Evolutionary conservation across 257 asterid genomes (phyloP).

Genomic region (Solanum clarkiae): DNA sequence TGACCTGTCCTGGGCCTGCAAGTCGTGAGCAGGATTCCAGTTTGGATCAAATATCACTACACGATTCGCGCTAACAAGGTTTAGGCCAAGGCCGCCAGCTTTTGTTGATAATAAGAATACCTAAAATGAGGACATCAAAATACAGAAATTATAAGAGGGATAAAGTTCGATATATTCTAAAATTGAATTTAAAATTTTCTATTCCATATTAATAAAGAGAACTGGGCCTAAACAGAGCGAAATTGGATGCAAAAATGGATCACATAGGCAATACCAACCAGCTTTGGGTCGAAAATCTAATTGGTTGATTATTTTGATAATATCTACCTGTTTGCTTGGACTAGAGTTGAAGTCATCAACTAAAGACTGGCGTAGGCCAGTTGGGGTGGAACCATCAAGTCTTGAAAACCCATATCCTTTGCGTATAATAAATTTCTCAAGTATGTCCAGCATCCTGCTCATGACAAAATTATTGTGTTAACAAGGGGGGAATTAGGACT

Average conservation of each 20-base stretch:
- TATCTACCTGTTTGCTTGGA: slow-evolving; percentile 86
- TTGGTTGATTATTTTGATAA: not conserved
- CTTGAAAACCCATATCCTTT: slow-evolving; percentile 86
- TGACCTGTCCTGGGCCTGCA: slow-evolving; percentile 97
- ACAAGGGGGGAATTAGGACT: not conserved
- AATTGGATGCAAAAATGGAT: not conserved
- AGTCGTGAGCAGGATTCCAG: slow-evolving; percentile 97
- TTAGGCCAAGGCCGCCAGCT: slow-evolving; percentile 96
- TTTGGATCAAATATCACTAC: slow-evolving; percentile 94
- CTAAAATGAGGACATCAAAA: slow-evolving; percentile 20
- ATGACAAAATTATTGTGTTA: not conserved
- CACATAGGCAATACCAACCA: not conserved
- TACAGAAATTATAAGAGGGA: not conserved
- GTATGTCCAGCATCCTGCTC: slow-evolving; percentile 87
- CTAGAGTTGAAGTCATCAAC: slow-evolving; percentile 88
- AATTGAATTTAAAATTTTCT: not conserved
- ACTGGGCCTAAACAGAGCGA: not conserved
- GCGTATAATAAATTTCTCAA: slow-evolving; percentile 84
- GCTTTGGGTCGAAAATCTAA: not conserved
- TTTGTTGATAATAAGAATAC: slow-evolving; percentile 91
- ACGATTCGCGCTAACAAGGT: slow-evolving; percentile 88
- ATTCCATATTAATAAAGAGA: not conserved
- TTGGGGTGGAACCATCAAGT: slow-evolving; percentile 89
- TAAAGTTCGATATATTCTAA: not conserved
- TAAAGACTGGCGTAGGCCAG: slow-evolving; percentile 71